Evolutionary conservation across 345 rosid species (phyloP), one percentile per base, ranked within the genome.

Genomic region (Gossypium thurberi): DNA sequence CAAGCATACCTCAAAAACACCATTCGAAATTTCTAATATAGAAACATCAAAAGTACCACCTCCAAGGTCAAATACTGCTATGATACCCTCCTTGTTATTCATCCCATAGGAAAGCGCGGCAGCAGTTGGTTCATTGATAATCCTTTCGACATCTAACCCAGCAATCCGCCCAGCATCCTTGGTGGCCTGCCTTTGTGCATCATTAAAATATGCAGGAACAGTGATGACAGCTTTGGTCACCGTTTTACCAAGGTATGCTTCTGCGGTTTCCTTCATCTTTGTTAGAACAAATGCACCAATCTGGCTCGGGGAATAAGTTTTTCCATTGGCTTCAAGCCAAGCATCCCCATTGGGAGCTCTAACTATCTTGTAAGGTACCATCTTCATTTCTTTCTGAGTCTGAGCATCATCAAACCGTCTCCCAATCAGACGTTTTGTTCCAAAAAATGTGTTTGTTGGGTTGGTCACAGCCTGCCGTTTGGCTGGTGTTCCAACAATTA

Each of bases 81-180:
- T 73, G 33, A 82, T 42, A 14, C 85, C 85, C 58, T 82, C 85
- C 75, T 82, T 80, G 61, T 80, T 82, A 64, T 82, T 80, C 78
- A 75, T 66, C 3, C 85, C 83, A 50, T 82, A 82, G 21, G 85
- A 80, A 67, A 82, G 79, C 2, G 83, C 85, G 17, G 85, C 85
- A 7, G 85, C 83, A 46, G 83, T 82, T 17, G 85, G 85, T 48
- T 82, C 85, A n/a, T 82, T 82, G 68, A 82, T 82, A 25, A 82
- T 82, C 73, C 85, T 82, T 42, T 79, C 75, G 10, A 82, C 85
- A 10, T 82, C 81, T 20, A 82, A 78, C 28, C 83, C 85, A 74
- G 85, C 79, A 65, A 82, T 82, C 40, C 78, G 74, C 13, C 85
- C 85, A 67, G 85, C 85, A 82, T 82, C 85, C 51, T 82, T 82